These are phyloP conservation scores for Lanmaoa rubissima DNA, from an alignment of 768 basidiomycete genomes.

Conservation along the genomic window DNA sequence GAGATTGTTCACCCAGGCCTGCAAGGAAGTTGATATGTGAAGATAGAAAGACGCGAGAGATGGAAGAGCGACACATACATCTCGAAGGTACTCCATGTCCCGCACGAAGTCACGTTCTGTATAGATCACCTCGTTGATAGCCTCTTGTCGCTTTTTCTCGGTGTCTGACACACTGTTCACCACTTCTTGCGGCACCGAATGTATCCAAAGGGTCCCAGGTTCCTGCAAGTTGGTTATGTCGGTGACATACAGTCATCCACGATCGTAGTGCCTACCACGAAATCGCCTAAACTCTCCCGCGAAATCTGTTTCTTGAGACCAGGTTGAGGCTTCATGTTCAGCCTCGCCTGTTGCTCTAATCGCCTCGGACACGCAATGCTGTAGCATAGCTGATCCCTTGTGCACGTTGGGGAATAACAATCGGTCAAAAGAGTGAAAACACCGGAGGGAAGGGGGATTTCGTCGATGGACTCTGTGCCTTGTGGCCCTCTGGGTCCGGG, in stretches of 20 bases:
- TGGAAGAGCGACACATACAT: slow-evolving; percentile 52
- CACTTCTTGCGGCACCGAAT: slow-evolving; percentile 93
- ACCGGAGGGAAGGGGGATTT: slow-evolving; percentile 78
- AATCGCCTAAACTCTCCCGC: slow-evolving; percentile 75
- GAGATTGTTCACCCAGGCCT: slow-evolving; percentile 91
- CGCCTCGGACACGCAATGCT: slow-evolving; percentile 94
- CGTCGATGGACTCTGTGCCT: slow-evolving; percentile 51
- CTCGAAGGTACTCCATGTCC: slow-evolving; percentile 96
- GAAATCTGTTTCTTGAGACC: slow-evolving; percentile 84
- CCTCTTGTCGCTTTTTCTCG: slow-evolving; percentile 96
- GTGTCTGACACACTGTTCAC: slow-evolving; percentile 87
- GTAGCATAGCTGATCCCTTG: slow-evolving; percentile 92
- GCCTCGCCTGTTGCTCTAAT: slow-evolving; percentile 88
- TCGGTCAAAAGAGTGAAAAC: slow-evolving; percentile 96
- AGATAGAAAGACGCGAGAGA: neutral
- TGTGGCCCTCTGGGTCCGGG: slow-evolving; percentile 30
- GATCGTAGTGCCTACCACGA: slow-evolving; percentile 50
- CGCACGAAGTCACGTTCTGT: slow-evolving; percentile 98
- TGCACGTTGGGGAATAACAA: slow-evolving; percentile 98
- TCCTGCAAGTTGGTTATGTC: slow-evolving; percentile 43
- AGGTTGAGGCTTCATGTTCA: slow-evolving; percentile 93
- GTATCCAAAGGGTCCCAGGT: slow-evolving; percentile 90
- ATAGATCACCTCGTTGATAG: slow-evolving; percentile 93
- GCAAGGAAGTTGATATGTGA: slow-evolving; percentile 4
- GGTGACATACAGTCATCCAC: slow-evolving; percentile 1